These are phyloP conservation scores for Claviceps humidiphila DNA, from an alignment of 2,329 filamentous ascomycete genomes.

Conservation along the genomic window DNA sequence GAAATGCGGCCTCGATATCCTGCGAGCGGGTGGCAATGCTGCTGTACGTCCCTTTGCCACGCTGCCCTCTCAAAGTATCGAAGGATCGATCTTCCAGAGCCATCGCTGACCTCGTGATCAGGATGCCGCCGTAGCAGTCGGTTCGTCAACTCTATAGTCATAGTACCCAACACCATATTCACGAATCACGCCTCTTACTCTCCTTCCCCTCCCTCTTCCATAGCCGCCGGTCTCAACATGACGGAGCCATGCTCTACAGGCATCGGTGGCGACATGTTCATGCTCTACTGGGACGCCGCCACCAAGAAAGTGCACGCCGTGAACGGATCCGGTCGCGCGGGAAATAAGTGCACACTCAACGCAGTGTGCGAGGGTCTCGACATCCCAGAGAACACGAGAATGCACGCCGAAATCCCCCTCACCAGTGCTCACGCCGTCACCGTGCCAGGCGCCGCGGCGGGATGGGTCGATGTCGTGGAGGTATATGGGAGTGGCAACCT, in stretches of 20 bases:
- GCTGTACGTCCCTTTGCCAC: slow-evolving; percentile 47
- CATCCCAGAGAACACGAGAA: slow-evolving; percentile 38
- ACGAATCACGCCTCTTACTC: not conserved
- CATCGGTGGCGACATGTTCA: slow-evolving; percentile 96
- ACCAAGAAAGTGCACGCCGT: slow-evolving; percentile 71
- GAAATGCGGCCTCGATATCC: slow-evolving; percentile 70
- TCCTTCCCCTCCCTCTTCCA: too few species aligned
- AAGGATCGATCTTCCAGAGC: not conserved
- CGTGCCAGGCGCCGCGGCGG: slow-evolving; percentile 79
- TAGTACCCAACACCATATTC: too few species aligned
- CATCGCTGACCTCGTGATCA: slow-evolving; percentile 21
- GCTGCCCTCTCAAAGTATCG: too few species aligned
- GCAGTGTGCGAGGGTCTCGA: slow-evolving; percentile 56
- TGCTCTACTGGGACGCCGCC: slow-evolving; percentile 77
- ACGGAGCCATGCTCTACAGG: slow-evolving; percentile 89
- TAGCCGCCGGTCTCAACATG: slow-evolving; percentile 81
- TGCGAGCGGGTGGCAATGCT: slow-evolving; percentile 84
- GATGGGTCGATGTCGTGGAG: slow-evolving; percentile 83
- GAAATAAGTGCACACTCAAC: slow-evolving; percentile 54
- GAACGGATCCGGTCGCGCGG: slow-evolving; percentile 85
- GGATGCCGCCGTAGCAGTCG: slow-evolving; percentile 93
- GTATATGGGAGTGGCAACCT: slow-evolving; percentile 82
- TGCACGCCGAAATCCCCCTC: slow-evolving; percentile 50
- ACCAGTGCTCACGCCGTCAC: slow-evolving; percentile 69
- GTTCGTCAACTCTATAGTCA: slow-evolving; percentile 26